These are phyloP conservation scores for Lenwebbia sp. DNA, from an alignment of 345 rosid genomes.

Conservation along the genomic window DNA sequence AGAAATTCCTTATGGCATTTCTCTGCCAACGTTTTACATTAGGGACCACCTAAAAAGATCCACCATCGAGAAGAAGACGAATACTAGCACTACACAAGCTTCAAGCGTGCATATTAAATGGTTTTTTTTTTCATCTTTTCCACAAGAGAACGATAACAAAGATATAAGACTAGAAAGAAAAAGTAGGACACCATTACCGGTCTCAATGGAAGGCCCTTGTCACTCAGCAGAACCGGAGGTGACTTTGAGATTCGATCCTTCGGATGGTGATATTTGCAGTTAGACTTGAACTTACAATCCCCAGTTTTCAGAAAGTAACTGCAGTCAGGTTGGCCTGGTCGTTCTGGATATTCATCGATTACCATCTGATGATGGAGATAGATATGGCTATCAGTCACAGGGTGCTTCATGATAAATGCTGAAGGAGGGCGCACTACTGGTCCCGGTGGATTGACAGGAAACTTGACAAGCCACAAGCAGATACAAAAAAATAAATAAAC, in stretches of 20 bases:
- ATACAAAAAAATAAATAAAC: not conserved
- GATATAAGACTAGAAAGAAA: not conserved
- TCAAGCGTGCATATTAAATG: not conserved
- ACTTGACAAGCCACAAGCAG: constrained; percentile 30
- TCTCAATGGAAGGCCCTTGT: constrained; percentile 91
- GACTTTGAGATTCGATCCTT: constrained; percentile 38
- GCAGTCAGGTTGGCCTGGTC: constrained; percentile 94
- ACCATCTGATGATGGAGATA: constrained; percentile 37
- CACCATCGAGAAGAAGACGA: not conserved
- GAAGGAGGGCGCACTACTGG: constrained; percentile 37
- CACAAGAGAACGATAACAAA: not conserved
- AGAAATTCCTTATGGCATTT: not conserved
- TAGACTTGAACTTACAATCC: constrained; percentile 76
- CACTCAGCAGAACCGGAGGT: constrained; percentile 47
- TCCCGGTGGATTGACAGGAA: constrained; percentile 42
- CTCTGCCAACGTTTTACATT: not conserved
- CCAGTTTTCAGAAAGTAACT: constrained; percentile 70
- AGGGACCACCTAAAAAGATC: not conserved
- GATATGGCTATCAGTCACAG: constrained; percentile 22
- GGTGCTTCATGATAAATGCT: constrained; percentile 27
- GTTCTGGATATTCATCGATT: constrained; percentile 77
- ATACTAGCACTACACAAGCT: not conserved
- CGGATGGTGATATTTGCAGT: constrained; percentile 90
- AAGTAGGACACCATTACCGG: constrained; percentile 41
- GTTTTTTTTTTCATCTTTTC: not conserved